phyloP scores from a whole-genome alignment of 2,329 filamentous ascomycete genomes.

The Bipolaris victoriae region DNA sequence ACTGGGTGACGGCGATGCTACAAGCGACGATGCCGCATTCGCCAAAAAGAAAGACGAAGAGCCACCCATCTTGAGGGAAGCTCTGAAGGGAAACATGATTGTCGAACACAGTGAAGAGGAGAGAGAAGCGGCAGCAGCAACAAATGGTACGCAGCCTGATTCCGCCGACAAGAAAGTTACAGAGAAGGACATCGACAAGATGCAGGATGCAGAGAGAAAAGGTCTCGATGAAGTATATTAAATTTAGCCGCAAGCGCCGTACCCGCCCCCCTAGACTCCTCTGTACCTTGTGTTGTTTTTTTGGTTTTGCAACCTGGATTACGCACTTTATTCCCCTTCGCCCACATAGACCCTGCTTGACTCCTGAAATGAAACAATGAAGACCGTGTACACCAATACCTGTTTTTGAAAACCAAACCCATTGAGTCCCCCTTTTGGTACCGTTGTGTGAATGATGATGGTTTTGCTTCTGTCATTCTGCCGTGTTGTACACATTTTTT shows the following conservation, averaged over 20 bases:
- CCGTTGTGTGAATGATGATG: neutral
- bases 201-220: constrained; percentile 40
- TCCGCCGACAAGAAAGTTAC: constrained; percentile 24
- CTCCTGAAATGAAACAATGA: neutral
- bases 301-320: too few relatives aligned
- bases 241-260: neutral
- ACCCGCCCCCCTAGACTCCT: too few relatives aligned
- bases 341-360: neutral
- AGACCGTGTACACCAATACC: too few relatives aligned
- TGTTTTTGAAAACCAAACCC: too few relatives aligned
- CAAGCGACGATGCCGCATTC: constrained; percentile 27
- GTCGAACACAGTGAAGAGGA: constrained; percentile 40
- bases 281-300: too few relatives aligned
- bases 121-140: constrained; percentile 9
- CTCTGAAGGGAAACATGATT: constrained; percentile 44
- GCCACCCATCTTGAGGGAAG: constrained; percentile 37
- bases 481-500: neutral
- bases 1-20: constrained; percentile 51
- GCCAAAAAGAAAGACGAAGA: constrained; percentile 17
- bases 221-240: constrained; percentile 45
- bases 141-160: constrained; percentile 21
- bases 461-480: neutral
- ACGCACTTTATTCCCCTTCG: too few relatives aligned
- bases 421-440: neutral
- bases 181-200: constrained; percentile 36